A percentile compares a stretch with the other conserved stretches of the same genome.
These are phyloP conservation scores for Setaria viridis DNA, from an alignment of 202 grass and related monocot genomes.

Conservation along the genomic window DNA sequence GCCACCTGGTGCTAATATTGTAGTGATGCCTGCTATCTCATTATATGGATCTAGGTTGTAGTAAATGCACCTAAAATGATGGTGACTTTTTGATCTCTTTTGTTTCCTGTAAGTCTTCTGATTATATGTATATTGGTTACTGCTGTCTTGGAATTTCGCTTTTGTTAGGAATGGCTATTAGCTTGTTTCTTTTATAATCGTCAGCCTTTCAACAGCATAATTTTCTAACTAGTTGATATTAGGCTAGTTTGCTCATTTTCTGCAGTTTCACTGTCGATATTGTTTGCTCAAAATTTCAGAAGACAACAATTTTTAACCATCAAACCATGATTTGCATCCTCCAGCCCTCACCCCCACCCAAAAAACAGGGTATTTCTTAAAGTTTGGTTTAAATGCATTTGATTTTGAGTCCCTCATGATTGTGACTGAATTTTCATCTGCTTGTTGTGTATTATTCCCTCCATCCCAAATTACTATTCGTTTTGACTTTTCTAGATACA, in stretches of 20 bases:
- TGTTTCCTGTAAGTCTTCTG: not conserved
- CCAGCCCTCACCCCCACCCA: too few relatives aligned
- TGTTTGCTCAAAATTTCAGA: not conserved
- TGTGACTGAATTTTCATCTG: not conserved
- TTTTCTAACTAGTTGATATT: not conserved
- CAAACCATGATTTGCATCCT: too few relatives aligned
- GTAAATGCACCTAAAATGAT: slow-evolving; percentile 33
- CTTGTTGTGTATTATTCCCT: too few relatives aligned
- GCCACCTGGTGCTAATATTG: not conserved
- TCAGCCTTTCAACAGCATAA: not conserved
- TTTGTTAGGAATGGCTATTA: not conserved
- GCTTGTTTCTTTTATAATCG: not conserved
- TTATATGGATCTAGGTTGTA: not conserved
- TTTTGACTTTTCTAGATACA: too few relatives aligned
- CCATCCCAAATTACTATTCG: too few relatives aligned
- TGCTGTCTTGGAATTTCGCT: not conserved
- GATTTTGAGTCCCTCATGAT: not conserved
- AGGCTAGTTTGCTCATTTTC: not conserved
- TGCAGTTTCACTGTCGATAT: not conserved
- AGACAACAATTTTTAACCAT: too few relatives aligned
- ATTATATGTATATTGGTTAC: slow-evolving; percentile 26
- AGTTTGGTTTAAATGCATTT: not conserved
- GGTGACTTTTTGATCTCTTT: slow-evolving; percentile 14
- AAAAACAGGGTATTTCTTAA: too few relatives aligned
- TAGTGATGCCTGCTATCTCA: not conserved